Evolutionary conservation across 257 asterid species (phyloP), one percentile per base, ranked within the genome.

Genomic region (Avicennia marina): DNA sequence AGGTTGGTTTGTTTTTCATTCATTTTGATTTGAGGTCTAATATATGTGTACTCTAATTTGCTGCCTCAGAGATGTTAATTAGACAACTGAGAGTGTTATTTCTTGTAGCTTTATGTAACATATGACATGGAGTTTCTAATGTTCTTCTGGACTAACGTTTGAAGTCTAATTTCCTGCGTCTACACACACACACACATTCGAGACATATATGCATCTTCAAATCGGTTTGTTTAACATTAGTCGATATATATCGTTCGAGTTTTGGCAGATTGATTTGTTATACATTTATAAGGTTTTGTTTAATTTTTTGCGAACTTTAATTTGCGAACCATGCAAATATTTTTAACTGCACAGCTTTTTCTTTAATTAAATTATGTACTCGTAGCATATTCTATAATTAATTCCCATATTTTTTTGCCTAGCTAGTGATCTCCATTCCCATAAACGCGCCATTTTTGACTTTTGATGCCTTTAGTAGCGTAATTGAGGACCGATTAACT

Each of bases 1-100:
- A 77, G 82, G 81, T 52, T 58, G 15, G 47, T 60, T 45, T 71
- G 32, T 34, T 56, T 72, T 41, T 44, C 21, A 20, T 53, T 47
- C 31, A 44, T 53, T 55, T 59, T 59, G 61, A 29, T 63, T 58
- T 64, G 67, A 67, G 67, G 69, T 22, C 38, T 58, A 58, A 57
- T 69, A 29, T 29, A 4, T 53, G 20, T 50, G 52, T 56, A 24
- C 21, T 51, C 20, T 62, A 11, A 53, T 31, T 6, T 62, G 40
- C 45, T 68, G 48, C 25, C 55, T 53, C 57, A 42, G 62, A 29
- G 41, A 36, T 36, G 41, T 56, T 64, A 45, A 40, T 60, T 54
- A 60, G 52, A 47, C 24, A 12, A 51, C 20, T 20, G 66, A 66
- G 63, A 42, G 65, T 71, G 74, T 58, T 56, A 65, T 60, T 65